Evolutionary conservation across 169 alveolate genomes (phyloP).

Genomic region (Blepharisma undulans): DNA sequence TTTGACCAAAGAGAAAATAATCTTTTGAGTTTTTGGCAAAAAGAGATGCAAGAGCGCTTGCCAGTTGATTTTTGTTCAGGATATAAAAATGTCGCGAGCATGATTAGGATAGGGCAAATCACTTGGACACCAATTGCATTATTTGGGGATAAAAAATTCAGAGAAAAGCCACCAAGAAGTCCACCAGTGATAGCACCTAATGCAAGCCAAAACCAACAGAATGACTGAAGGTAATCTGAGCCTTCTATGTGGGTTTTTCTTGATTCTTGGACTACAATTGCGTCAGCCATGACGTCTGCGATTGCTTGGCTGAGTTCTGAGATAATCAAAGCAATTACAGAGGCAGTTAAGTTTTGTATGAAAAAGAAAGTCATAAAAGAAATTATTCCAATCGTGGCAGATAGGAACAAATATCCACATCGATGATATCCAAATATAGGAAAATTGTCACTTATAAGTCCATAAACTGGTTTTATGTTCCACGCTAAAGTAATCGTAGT

Average conservation of each 20-base stretch:
- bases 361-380: neutral
- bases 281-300: conserved; percentile 44
- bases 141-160: neutral
- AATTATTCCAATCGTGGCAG: conserved; percentile 10
- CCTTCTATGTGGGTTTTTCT: conserved; percentile 30
- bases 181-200: neutral
- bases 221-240: conserved; percentile 19
- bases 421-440: conserved; percentile 28
- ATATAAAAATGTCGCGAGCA: neutral
- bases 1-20: neutral
- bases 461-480: conserved; percentile 42
- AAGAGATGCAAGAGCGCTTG: neutral
- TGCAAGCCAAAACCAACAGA: conserved; percentile 7
- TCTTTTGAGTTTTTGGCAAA: neutral
- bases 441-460: conserved; percentile 33
- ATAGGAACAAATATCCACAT: neutral
- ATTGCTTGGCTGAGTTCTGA: conserved; percentile 31
- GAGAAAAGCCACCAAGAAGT: neutral
- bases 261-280: conserved; percentile 29
- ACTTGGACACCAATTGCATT: neutral
- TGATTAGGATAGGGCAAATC: neutral
- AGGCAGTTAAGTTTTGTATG: neutral
- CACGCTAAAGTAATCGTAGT: conserved; percentile 20
- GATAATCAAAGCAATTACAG: neutral
- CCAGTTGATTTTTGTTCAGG: neutral